Conservation (phyloP, 208 protist genomes). For the Leishmania turanica region DNA sequence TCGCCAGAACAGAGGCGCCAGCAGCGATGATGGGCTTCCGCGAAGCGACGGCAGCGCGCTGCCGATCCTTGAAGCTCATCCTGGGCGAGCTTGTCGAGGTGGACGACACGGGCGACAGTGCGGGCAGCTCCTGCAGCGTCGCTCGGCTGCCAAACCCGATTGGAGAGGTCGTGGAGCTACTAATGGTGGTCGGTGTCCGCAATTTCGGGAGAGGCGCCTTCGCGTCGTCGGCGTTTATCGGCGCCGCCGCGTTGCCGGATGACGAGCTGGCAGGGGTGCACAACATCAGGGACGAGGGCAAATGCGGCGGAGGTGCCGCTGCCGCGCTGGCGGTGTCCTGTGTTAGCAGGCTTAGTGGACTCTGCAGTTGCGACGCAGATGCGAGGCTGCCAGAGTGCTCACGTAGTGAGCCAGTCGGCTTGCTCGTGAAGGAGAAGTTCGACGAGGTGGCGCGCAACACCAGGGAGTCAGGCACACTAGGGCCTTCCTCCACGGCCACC, state of each 20-base stretch:
- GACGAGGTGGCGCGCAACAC: neutral
- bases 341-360: neutral
- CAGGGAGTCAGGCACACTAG: neutral
- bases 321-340: neutral
- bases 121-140: neutral
- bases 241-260: neutral
- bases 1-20: neutral
- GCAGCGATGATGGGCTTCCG: neutral
- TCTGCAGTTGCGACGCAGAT: neutral
- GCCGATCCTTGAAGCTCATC: slow-evolving; percentile 27
- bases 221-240: neutral
- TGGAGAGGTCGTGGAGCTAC: neutral
- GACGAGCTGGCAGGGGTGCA: neutral
- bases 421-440: neutral
- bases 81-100: slow-evolving; percentile 6
- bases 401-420: neutral
- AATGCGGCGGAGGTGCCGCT: neutral
- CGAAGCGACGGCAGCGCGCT: slow-evolving; percentile 5
- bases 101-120: neutral
- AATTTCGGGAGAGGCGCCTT: neutral
- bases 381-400: neutral
- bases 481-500: neutral
- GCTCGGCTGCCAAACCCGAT: neutral
- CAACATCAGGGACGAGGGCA: neutral
- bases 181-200: neutral